Evolutionary conservation across 192 early-diverging fungal genomes (phyloP).

Genomic region (Helicostylum pulchrum): DNA sequence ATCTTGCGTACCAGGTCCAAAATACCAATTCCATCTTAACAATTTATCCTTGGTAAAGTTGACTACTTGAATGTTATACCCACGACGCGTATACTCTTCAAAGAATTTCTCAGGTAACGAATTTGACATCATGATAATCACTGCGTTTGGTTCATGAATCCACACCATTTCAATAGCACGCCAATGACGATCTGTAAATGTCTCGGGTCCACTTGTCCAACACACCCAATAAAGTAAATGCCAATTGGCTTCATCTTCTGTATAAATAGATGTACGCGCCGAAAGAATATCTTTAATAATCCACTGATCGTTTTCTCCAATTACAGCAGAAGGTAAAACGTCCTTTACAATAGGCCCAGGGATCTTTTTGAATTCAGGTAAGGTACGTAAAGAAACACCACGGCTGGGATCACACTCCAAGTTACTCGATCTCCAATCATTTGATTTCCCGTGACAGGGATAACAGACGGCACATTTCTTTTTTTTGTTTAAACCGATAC

Average conservation of each 20-base stretch:
- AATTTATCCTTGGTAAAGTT: constrained; percentile 51
- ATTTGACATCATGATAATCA: constrained; percentile 52
- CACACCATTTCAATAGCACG: constrained; percentile 55
- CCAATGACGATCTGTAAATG: constrained; percentile 54
- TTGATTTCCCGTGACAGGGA: constrained; percentile 44
- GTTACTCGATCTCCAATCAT: constrained; percentile 49
- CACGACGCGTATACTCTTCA: constrained; percentile 45
- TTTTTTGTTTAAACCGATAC: constrained; percentile 39
- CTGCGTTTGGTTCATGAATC: constrained; percentile 52
- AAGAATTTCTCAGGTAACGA: constrained; percentile 50
- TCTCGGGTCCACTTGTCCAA: constrained; percentile 53
- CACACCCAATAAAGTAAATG: constrained; percentile 54
- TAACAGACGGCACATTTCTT: constrained; percentile 53
- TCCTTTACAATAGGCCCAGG: constrained; percentile 26
- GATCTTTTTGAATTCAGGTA: constrained; percentile 19
- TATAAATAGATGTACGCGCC: constrained; percentile 50
- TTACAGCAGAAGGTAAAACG: constrained; percentile 3
- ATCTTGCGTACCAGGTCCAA: constrained; percentile 50
- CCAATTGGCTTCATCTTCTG: constrained; percentile 50
- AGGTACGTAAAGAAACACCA: constrained; percentile 41
- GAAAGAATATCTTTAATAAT: constrained; percentile 49
- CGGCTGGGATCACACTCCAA: constrained; percentile 48
- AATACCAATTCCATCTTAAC: constrained; percentile 52
- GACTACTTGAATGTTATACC: constrained; percentile 55
- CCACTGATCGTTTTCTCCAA: constrained; percentile 50